These are phyloP conservation scores for Kwoniella mangroviensis DNA, from an alignment of 768 basidiomycete species.

Conservation along the genomic window DNA sequence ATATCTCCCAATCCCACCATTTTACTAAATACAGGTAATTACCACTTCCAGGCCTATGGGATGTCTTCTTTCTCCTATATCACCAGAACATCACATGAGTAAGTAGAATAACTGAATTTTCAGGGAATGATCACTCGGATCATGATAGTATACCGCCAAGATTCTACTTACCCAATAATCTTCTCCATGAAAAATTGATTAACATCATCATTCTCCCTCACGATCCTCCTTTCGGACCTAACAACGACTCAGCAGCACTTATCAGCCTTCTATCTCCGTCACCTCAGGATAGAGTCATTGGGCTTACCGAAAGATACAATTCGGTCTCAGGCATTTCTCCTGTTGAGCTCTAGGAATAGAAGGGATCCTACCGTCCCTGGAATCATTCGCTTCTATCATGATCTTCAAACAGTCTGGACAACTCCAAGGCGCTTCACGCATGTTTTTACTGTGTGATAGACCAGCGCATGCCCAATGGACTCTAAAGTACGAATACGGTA, in stretches of 20 bases:
- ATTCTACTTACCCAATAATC: conserved; percentile 24
- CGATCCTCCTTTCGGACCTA: conserved; percentile 15
- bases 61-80: conserved; percentile 15
- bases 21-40: conserved; percentile 24
- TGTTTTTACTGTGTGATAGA: conserved; percentile 6
- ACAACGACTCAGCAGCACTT: background rate
- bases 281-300: background rate
- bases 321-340: conserved; percentile 23
- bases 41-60: conserved; percentile 7
- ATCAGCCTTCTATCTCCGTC: background rate
- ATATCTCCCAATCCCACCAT: conserved; percentile 29
- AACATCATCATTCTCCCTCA: conserved; percentile 27
- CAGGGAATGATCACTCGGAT: too few species aligned
- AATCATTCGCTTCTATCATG: conserved; percentile 1
- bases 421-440: conserved; percentile 25
- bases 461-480: conserved; percentile 34
- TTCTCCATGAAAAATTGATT: conserved; percentile 22
- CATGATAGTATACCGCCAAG: too few species aligned
- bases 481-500: background rate
- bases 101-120: too few species aligned
- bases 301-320: conserved; percentile 27
- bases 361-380: background rate
- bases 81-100: background rate
- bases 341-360: conserved; percentile 14
- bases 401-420: conserved; percentile 24